phyloP scores from a whole-genome alignment of 208 protist genomes.

The Leishmania amazonensis region DNA sequence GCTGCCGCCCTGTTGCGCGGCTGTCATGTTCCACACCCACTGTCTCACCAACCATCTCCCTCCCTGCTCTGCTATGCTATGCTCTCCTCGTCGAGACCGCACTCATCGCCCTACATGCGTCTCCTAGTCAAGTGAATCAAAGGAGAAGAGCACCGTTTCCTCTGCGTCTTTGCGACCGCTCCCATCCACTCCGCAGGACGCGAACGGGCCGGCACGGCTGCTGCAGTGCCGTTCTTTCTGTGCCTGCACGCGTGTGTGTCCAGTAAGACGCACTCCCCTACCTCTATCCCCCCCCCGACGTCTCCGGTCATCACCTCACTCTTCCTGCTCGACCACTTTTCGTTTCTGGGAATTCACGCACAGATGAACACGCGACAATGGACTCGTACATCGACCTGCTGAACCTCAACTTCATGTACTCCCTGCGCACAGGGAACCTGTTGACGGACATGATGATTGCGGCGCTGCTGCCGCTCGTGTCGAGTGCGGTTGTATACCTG shows the following conservation, averaged over 20 bases:
- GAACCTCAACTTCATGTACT: conserved; percentile 90
- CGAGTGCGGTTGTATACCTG: conserved; percentile 44
- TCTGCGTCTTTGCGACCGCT: not conserved
- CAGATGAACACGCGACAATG: conserved; percentile 40
- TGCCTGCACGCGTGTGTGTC: not conserved
- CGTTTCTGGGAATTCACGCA: not conserved
- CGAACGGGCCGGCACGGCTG: not conserved
- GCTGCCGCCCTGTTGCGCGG: not conserved
- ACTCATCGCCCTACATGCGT: not conserved
- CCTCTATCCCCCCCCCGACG: not conserved
- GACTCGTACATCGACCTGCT: conserved; percentile 78
- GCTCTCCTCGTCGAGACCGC: not conserved
- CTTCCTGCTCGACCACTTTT: conserved; percentile 6
- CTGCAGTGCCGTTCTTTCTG: not conserved
- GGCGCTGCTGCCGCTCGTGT: conserved; percentile 75
- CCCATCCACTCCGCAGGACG: not conserved
- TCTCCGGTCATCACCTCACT: not conserved
- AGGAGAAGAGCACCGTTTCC: not conserved
- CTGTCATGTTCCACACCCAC: not conserved
- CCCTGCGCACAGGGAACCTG: conserved; percentile 82
- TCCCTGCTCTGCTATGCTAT: not conserved
- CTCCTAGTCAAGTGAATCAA: not conserved
- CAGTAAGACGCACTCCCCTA: not conserved
- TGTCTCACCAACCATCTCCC: not conserved
- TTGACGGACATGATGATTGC: conserved; percentile 84